phyloP scores from a whole-genome alignment of 2,329 filamentous ascomycete species.

The Cordyceps militaris region DNA sequence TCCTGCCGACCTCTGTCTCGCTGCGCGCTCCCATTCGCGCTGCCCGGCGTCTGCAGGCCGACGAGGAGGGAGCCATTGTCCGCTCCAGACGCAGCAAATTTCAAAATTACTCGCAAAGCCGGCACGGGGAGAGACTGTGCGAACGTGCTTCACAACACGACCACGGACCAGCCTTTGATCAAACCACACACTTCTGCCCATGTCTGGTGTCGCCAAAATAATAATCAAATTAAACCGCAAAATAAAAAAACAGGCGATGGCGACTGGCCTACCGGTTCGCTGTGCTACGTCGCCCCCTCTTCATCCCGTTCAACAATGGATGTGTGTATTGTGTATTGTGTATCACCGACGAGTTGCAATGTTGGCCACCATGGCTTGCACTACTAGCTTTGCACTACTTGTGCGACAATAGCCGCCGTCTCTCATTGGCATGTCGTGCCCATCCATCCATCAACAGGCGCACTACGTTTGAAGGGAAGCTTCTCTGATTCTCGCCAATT shows the following conservation, averaged over 20 bases:
- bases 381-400: too few species aligned
- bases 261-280: neutral
- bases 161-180: conserved; percentile 10
- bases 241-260: neutral
- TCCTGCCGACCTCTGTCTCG: neutral
- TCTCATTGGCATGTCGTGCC: too few species aligned
- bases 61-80: too few species aligned
- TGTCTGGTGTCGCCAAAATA: neutral
- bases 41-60: neutral
- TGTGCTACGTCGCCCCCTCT: neutral
- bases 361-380: neutral
- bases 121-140: neutral
- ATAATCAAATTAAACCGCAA: neutral
- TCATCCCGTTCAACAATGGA: neutral
- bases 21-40: conserved; percentile 4
- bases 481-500: neutral
- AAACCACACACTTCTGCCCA: neutral
- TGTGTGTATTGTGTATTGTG: neutral
- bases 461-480: too few species aligned
- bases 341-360: neutral
- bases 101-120: too few species aligned
- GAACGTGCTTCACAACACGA: neutral
- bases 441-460: too few species aligned
- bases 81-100: too few species aligned
- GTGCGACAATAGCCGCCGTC: too few species aligned